Conservation (phyloP, 2,329 filamentous ascomycete species). For the Macrophomina phaseolina region DNA sequence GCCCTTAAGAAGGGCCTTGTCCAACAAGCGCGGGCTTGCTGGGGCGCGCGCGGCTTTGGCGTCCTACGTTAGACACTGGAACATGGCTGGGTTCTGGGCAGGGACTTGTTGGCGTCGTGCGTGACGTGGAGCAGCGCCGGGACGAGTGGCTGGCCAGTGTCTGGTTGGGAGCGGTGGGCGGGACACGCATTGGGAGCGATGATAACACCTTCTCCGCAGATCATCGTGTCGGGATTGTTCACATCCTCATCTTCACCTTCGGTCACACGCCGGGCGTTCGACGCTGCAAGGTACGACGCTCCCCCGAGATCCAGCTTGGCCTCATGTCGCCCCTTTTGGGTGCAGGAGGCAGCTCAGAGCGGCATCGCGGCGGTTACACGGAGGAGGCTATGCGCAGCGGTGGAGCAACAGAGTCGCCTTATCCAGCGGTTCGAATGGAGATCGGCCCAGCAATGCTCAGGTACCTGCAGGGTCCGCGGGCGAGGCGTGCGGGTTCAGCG, state of each 20-base stretch:
- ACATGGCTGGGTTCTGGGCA: neutral
- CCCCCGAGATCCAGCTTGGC: constrained; percentile 21
- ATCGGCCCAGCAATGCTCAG: constrained; percentile 7
- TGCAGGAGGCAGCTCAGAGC: constrained; percentile 5
- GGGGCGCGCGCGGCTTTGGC: constrained; percentile 5
- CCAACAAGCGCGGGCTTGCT: neutral
- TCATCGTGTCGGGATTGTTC: constrained; percentile 10
- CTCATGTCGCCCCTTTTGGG: constrained; percentile 18
- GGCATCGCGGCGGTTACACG: constrained; percentile 17
- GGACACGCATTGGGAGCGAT: neutral
- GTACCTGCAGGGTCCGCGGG: constrained; percentile 15
- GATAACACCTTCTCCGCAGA: constrained; percentile 12
- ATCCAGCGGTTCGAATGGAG: constrained; percentile 18
- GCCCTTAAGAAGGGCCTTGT: neutral
- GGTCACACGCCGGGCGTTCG: constrained; percentile 17
- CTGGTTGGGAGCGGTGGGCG: constrained; percentile 1
- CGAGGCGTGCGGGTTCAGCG: constrained; percentile 3
- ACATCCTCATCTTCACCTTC: constrained; percentile 12
- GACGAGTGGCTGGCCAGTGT: neutral
- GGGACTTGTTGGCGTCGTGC: neutral
- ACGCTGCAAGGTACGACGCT: constrained; percentile 24
- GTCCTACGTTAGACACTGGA: constrained; percentile 20
- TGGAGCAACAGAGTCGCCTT: constrained; percentile 14
- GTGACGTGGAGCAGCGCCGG: constrained; percentile 16
- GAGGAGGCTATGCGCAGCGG: constrained; percentile 16